These are phyloP conservation scores for Firmiana major DNA, from an alignment of 345 rosid species.

Conservation along the genomic window DNA sequence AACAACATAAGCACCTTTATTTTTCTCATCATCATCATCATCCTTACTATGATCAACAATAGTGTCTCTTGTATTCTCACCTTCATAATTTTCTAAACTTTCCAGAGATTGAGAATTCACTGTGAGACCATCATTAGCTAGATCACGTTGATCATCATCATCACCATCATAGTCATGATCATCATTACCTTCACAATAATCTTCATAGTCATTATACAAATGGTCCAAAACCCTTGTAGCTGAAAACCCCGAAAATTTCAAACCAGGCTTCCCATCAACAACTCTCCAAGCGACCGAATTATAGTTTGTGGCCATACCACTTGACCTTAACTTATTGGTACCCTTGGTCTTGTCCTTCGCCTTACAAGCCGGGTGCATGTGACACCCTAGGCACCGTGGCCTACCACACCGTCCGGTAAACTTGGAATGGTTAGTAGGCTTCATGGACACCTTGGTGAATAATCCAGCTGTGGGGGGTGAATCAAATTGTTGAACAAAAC, in stretches of 20 bases:
- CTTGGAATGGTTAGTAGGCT: conserved; percentile 74
- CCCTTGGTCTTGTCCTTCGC: conserved; percentile 65
- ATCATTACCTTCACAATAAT: conserved; percentile 5
- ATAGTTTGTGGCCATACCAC: conserved; percentile 32
- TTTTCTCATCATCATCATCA: background rate
- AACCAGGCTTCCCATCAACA: conserved; percentile 27
- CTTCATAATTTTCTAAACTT: background rate
- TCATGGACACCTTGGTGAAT: conserved; percentile 35
- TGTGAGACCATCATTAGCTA: background rate
- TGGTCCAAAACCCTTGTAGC: conserved; percentile 50
- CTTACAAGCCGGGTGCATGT: conserved; percentile 43
- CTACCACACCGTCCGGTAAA: conserved; percentile 54
- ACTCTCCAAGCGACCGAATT: conserved; percentile 42
- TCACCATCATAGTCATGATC: background rate
- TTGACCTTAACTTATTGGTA: conserved; percentile 44
- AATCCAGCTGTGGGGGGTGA: conserved; percentile 43
- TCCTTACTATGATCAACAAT: background rate
- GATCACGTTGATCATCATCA: background rate
- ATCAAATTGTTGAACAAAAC: conserved; percentile 34
- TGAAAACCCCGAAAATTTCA: conserved; percentile 38
- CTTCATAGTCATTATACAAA: conserved; percentile 22
- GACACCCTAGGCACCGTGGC: conserved; percentile 44
- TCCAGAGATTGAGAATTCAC: background rate
- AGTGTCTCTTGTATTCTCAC: background rate
- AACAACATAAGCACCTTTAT: conserved; percentile 5